These are phyloP conservation scores for Sutorius australiensis DNA, from an alignment of 768 basidiomycete genomes.

Conservation along the genomic window DNA sequence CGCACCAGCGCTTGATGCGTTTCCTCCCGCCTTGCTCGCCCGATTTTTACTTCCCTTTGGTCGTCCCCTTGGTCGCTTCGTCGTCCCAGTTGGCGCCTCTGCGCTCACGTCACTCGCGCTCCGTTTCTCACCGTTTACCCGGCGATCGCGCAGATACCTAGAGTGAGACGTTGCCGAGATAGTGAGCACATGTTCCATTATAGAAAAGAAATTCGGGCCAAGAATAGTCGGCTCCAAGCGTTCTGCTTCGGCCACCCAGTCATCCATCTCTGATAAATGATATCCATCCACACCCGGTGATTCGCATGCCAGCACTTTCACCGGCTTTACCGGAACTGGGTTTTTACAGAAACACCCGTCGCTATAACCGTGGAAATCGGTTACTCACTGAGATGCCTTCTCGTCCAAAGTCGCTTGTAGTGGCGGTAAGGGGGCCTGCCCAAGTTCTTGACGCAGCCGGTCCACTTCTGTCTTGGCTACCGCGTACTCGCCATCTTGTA, in stretches of 20 bases:
- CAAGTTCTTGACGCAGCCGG: constrained; percentile 68
- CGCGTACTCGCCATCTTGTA: constrained; percentile 77
- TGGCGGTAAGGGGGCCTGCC: constrained; percentile 68
- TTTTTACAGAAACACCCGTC: constrained; percentile 2
- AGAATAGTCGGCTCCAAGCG: neutral
- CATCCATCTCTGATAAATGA: neutral
- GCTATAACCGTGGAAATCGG: constrained; percentile 12
- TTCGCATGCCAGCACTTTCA: neutral
- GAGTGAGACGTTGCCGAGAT: constrained; percentile 7
- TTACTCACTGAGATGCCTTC: constrained; percentile 49
- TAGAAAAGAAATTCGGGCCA: neutral
- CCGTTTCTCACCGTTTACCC: constrained; percentile 47
- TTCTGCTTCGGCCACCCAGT: neutral
- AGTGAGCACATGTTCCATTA: constrained; percentile 12
- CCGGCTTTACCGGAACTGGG: neutral
- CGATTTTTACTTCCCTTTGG: constrained; percentile 70
- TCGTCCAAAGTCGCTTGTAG: constrained; percentile 74
- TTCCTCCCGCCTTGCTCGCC: constrained; percentile 17
- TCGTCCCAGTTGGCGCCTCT: constrained; percentile 29
- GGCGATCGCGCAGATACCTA: constrained; percentile 62
- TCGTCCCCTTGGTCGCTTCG: constrained; percentile 59
- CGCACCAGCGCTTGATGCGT: constrained; percentile 6
- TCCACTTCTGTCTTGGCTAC: constrained; percentile 75
- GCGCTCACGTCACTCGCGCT: constrained; percentile 20
- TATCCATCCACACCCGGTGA: constrained; percentile 1